Base-by-base conservation (phyloP, 2,329 filamentous ascomycete genomes). In the Lasiodiplodia sp. region DNA sequence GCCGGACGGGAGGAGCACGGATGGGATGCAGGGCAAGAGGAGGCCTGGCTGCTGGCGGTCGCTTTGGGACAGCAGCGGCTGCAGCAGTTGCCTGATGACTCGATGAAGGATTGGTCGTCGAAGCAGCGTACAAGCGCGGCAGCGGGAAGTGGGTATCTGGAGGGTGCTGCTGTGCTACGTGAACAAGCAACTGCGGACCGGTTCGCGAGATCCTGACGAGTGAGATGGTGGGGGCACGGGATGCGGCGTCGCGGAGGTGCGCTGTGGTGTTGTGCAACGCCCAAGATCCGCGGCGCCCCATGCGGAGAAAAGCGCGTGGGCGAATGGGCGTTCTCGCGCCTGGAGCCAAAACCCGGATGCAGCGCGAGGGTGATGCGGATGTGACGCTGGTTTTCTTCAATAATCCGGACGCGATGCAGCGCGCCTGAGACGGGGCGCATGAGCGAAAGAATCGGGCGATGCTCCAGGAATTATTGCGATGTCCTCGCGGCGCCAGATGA, bases 61-160 rank as follows among this genome's bases (percentile, higher is more conserved):
- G 47, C 31, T 64, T 64, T 52, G 8, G 60, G 60, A 52, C 60
- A 52, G 47, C 44, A 52, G 18, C 18, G 16, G 60, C 60, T 52
- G 60, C 47, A 64, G 60, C n/a, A 52, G 47, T 64, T 52, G 60
- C 60, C 60, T 64, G 47, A 64, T 64, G 60, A 53, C 60, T 64
- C 44, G 60, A 34, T 31, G 60, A 51, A 40, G 60, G 60, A 64
- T 64, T 64, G 60, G 60, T 2, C 25, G 58, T 37, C 25, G 10
- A 23, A 16, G 58, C 40, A 63, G 60, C 47, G 60, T 64, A 64
- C 60, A 52, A 64, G 60, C 60, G 60, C 60, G 60, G 60, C 44
- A 52, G 60, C 60, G 60, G 60, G 60, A 64, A 64, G 60, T 64
- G 60, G 60, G 60, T 64, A 64, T 64, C 44, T 64, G 10, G 58